Conservation (phyloP, 805 yeast species). For the Lipomyces sp. region DNA sequence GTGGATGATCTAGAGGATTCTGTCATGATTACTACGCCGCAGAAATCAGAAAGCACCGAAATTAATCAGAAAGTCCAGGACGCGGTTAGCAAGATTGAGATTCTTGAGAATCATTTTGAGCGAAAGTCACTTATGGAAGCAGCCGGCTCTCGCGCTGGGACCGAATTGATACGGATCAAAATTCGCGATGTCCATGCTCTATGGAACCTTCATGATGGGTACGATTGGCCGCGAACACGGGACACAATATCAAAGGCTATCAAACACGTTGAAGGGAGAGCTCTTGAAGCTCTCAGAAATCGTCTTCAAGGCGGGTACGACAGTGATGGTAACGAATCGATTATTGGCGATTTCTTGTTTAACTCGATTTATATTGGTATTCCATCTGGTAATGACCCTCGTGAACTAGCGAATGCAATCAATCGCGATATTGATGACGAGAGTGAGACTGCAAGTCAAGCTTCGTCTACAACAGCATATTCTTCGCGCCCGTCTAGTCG, state of each 20-base stretch:
- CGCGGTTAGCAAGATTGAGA: conserved; percentile 30
- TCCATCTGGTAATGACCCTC: conserved; percentile 55
- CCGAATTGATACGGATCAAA: conserved; percentile 21
- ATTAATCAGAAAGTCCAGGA: conserved; percentile 15
- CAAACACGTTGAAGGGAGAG: conserved; percentile 60
- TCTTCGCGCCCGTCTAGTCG: conserved; percentile 17
- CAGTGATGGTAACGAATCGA: conserved; percentile 35
- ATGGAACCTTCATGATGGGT: conserved; percentile 77
- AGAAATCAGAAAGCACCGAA: background rate
- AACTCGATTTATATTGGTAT: conserved; percentile 77
- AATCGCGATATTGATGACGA: conserved; percentile 56
- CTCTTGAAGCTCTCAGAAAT: conserved; percentile 43
- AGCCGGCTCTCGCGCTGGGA: conserved; percentile 27
- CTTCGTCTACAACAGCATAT: conserved; percentile 26
- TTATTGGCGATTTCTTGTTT: conserved; percentile 68
- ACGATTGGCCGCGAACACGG: conserved; percentile 85
- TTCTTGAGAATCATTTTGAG: conserved; percentile 42
- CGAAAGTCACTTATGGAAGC: conserved; percentile 30
- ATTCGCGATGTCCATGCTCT: conserved; percentile 37
- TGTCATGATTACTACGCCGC: background rate
- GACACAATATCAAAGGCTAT: conserved; percentile 68
- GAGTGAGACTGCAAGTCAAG: conserved; percentile 37
- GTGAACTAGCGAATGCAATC: conserved; percentile 50
- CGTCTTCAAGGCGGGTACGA: conserved; percentile 28
- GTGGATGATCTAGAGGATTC: background rate